phyloP scores from a whole-genome alignment of 2,329 filamentous ascomycete genomes.

The Cercospora sesami region DNA sequence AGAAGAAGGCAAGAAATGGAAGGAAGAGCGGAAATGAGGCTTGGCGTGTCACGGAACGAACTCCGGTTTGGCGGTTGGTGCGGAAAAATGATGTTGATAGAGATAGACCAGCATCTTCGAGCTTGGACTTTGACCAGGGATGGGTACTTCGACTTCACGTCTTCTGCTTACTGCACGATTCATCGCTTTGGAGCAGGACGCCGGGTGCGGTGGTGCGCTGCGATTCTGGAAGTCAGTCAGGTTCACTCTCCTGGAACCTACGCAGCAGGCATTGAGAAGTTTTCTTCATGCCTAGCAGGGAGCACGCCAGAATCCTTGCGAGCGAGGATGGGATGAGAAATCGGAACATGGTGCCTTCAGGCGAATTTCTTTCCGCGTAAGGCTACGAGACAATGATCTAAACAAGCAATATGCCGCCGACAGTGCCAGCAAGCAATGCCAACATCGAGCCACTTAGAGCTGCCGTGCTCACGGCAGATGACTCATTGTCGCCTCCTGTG shows the following conservation, averaged over 20 bases:
- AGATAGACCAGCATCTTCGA: not conserved
- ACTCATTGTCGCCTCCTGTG: conserved; percentile 5
- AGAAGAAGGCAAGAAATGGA: conserved; percentile 21
- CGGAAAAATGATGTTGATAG: not conserved
- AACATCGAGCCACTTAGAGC: conserved; percentile 4
- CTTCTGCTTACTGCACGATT: not conserved
- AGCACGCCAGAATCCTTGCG: not conserved
- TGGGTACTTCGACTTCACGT: not conserved
- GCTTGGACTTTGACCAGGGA: not conserved
- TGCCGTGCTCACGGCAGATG: not conserved
- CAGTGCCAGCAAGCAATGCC: not conserved
- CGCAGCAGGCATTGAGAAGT: not conserved
- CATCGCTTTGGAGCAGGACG: not conserved
- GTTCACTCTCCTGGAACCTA: not conserved
- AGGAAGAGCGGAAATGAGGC: conserved; percentile 1
- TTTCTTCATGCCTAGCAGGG: not conserved
- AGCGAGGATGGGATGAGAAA: too few relatives aligned
- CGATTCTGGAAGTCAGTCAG: not conserved
- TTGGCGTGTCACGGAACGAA: not conserved
- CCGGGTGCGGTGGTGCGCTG: rapidly evolving
- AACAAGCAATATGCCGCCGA: conserved; percentile 6
- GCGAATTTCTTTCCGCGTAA: not conserved
- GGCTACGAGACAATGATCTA: not conserved
- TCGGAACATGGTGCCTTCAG: not conserved
- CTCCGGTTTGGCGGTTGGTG: not conserved